Evolutionary conservation across 768 basidiomycete genomes (phyloP).

Genomic region (Tylopilus balloui): DNA sequence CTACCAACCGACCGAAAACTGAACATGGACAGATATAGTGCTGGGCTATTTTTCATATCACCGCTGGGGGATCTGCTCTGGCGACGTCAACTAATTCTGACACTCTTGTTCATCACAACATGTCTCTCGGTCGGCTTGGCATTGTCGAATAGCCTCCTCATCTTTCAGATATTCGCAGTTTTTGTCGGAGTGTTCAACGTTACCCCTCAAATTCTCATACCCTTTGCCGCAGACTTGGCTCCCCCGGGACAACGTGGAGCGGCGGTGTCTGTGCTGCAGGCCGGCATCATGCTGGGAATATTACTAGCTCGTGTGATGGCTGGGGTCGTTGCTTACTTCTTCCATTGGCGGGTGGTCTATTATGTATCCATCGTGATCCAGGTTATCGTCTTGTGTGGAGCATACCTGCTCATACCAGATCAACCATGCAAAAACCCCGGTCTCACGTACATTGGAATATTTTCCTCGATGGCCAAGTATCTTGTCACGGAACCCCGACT

Average conservation of each 20-base stretch:
- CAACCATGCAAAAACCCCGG: constrained; percentile 35
- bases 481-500: constrained; percentile 40
- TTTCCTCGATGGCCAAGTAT: constrained; percentile 38
- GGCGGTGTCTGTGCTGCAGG: constrained; percentile 30
- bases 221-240: constrained; percentile 43
- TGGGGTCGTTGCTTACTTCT: constrained; percentile 38
- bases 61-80: constrained; percentile 44
- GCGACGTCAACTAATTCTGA: constrained; percentile 39
- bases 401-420: constrained; percentile 37
- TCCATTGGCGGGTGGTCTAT: constrained; percentile 39
- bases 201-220: constrained; percentile 36
- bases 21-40: neutral
- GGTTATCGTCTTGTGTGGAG: constrained; percentile 23
- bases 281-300: constrained; percentile 25
- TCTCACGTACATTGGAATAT: constrained; percentile 32
- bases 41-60: constrained; percentile 40
- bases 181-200: constrained; percentile 38
- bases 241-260: constrained; percentile 19
- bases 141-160: constrained; percentile 29
- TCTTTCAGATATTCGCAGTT: constrained; percentile 35
- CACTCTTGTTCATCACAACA: constrained; percentile 31
- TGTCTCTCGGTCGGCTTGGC: constrained; percentile 38
- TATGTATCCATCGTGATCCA: constrained; percentile 38
- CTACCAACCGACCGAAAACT: neutral
- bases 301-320: constrained; percentile 30